Conservation (phyloP, 495 filamentous ascomycete species). For the Hypoxylon subgilvum region DNA sequence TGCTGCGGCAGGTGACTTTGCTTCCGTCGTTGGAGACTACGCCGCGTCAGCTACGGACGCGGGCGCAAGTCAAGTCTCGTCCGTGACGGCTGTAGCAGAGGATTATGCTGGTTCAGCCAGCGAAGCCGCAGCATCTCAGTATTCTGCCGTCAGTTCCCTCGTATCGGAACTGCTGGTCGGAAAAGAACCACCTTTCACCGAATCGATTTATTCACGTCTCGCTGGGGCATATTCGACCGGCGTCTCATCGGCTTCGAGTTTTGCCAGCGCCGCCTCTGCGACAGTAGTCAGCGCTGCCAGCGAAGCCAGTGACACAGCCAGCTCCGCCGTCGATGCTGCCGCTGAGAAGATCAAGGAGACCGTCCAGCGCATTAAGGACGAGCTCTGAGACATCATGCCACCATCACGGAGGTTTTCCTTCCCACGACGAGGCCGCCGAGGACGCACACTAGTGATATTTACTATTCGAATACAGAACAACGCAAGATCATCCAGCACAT, state of each 20-base stretch:
- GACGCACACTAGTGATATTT: slow-evolving; percentile 7
- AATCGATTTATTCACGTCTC: slow-evolving; percentile 76
- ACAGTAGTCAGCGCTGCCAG: slow-evolving; percentile 46
- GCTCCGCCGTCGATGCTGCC: slow-evolving; percentile 43
- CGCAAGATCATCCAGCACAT: neutral
- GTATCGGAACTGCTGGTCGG: slow-evolving; percentile 78
- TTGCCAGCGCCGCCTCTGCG: slow-evolving; percentile 47
- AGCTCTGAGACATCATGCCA: slow-evolving; percentile 52
- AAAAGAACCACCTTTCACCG: slow-evolving; percentile 81
- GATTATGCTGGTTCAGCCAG: slow-evolving; percentile 62
- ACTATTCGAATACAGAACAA: slow-evolving; percentile 7
- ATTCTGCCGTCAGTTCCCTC: slow-evolving; percentile 70
- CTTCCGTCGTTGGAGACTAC: slow-evolving; percentile 31
- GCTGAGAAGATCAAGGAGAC: slow-evolving; percentile 58
- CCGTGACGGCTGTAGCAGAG: slow-evolving; percentile 59
- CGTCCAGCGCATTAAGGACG: slow-evolving; percentile 58
- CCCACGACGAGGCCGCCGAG: neutral
- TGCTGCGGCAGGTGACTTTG: slow-evolving; percentile 39
- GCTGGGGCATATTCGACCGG: slow-evolving; percentile 61
- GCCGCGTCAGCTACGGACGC: slow-evolving; percentile 41
- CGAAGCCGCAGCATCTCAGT: slow-evolving; percentile 62
- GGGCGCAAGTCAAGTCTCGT: slow-evolving; percentile 41
- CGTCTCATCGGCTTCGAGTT: slow-evolving; percentile 41
- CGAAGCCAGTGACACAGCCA: slow-evolving; percentile 40
- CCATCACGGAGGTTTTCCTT: neutral